Evolutionary conservation across 169 alveolate species (phyloP).

Genomic region (Eimeria necatrix): DNA sequence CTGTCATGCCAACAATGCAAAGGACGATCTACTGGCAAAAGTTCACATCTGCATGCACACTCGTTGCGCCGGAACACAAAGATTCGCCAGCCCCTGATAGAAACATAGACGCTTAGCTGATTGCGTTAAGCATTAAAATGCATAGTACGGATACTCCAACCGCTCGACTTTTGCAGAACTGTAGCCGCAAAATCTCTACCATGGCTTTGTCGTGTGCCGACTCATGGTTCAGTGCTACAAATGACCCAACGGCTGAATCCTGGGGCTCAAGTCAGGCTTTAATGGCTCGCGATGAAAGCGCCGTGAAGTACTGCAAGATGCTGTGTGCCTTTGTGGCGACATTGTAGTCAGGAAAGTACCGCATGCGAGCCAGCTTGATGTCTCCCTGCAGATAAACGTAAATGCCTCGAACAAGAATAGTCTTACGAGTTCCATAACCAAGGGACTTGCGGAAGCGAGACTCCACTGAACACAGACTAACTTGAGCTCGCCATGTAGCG

Average conservation of each 20-base stretch:
- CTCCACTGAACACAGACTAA: too few species aligned
- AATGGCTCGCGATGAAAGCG: slow-evolving; percentile 77
- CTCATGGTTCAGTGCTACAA: background rate
- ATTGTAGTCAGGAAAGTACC: slow-evolving; percentile 88
- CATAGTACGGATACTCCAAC: background rate
- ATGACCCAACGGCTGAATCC: background rate
- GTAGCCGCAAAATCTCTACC: slow-evolving; percentile 17
- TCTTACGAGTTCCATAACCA: too few species aligned
- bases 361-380: slow-evolving; percentile 87
- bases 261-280: slow-evolving; percentile 41
- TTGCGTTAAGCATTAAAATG: slow-evolving; percentile 10
- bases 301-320: slow-evolving; percentile 80
- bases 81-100: background rate
- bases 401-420: background rate
- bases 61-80: background rate
- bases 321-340: slow-evolving; percentile 87
- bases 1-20: slow-evolving; percentile 26
- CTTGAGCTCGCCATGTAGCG: too few species aligned
- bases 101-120: background rate
- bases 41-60: background rate
- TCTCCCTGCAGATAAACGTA: slow-evolving; percentile 72
- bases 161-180: background rate
- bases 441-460: too few species aligned
- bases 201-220: background rate
- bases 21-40: slow-evolving; percentile 12